Conservation (phyloP, 176 grass and related monocot genomes). For the Microstegium vimineum region DNA sequence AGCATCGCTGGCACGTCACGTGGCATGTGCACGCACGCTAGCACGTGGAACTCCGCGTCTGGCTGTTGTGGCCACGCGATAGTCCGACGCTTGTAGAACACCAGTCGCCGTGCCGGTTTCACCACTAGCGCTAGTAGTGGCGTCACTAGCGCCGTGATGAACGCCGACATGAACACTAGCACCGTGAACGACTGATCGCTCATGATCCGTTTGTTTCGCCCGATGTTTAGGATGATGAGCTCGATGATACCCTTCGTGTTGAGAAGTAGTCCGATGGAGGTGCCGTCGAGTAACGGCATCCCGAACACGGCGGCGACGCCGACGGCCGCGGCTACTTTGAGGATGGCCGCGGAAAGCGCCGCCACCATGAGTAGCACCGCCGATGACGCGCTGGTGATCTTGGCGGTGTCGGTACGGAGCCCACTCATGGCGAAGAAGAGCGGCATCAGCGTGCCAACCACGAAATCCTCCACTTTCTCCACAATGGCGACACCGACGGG, state of each 20-base stretch:
- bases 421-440: too few relatives aligned
- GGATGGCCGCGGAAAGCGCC: neutral
- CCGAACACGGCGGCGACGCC: constrained; percentile 33
- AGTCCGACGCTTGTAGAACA: constrained; percentile 68
- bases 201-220: constrained; percentile 59
- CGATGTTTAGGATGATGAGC: constrained; percentile 77
- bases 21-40: neutral
- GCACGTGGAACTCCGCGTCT: constrained; percentile 8
- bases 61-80: constrained; percentile 48
- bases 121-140: constrained; percentile 45
- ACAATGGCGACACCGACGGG: too few relatives aligned
- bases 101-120: constrained; percentile 50
- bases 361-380: constrained; percentile 12
- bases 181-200: constrained; percentile 70
- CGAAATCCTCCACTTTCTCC: neutral
- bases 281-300: constrained; percentile 61
- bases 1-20: too few relatives aligned
- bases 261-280: constrained; percentile 63
- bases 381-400: too few relatives aligned
- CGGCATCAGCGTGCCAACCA: too few relatives aligned
- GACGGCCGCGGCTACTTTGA: constrained; percentile 42
- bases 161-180: constrained; percentile 57
- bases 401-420: too few relatives aligned
- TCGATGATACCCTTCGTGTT: constrained; percentile 71
- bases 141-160: constrained; percentile 49